Base-by-base conservation (phyloP, 108 stramenopile genomes). In the Skeletonema tropicum region DNA sequence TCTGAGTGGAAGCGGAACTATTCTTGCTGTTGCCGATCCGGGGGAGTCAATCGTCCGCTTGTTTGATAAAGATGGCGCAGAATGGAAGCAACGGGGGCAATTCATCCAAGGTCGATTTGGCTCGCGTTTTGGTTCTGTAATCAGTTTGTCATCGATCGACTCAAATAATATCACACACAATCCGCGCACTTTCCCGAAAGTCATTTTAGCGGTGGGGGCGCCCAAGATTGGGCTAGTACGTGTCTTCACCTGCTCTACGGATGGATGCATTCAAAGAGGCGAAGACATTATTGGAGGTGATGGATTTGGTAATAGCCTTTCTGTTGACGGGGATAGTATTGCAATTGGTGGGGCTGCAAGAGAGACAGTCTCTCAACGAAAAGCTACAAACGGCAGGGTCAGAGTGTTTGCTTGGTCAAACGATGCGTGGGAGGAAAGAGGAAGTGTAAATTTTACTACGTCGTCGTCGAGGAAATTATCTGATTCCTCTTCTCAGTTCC, bases 241-340 rank as follows among this genome's bases (percentile, higher is more conserved):
- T 41, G 70, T 71, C 15, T 71, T 63, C 33, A 31, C 14, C 58
- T 71, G 61, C 63, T 11, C 39, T 14, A 71, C 42, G 23, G 26
- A 35, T 13, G 70, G 70, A 13, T 71, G 70, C 30, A 39, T 45
- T n/a, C 70, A 71, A 45, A 30, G 13, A 26, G 62, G 70, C 5
- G 31, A 30, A 1, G 70, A 71, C 26, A 63, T 71, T 45, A n/a
- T 46, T 46, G 45, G 61, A 15, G 26, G 3, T 36, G 39, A 23
- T 45, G 10, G 14, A 38, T 45, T 45, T 66, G 65, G 65, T 25
- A 21, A 3, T 0, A 45, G 29, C 25, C 42, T 66, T 8, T 66
- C 65, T 23, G 26, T 48, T n/a, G 66, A 48, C 33, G 19, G 48
- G 0, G 14, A 49, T 6, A 49, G 19, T 21, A 49, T 49, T 7